Conservation (phyloP, 306 rosid genomes). For the Castanea mollissima region DNA sequence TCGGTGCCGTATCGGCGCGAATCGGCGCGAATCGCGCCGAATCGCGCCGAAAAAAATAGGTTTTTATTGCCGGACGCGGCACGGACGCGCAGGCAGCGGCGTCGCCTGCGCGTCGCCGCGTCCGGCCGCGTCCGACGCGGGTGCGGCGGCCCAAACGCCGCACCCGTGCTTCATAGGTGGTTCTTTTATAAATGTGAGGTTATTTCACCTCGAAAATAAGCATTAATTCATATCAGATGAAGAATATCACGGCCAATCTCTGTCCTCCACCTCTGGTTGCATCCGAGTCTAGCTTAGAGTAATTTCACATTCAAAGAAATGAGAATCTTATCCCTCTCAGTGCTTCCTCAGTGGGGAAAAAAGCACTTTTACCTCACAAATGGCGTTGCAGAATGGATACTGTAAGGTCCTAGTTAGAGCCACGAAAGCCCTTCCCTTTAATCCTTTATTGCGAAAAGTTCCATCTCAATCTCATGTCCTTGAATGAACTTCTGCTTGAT, state of each 20-base stretch:
- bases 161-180: too few species aligned
- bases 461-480: too few species aligned
- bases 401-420: conserved; percentile 9
- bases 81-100: too few species aligned
- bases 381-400: conserved; percentile 20
- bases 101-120: too few species aligned
- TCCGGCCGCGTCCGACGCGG: too few species aligned
- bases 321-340: not conserved
- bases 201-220: not conserved
- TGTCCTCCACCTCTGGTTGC: not conserved
- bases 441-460: not conserved
- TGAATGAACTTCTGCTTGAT: too few species aligned
- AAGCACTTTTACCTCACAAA: conserved; percentile 8
- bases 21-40: too few species aligned
- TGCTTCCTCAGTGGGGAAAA: conserved; percentile 13
- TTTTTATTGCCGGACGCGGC: too few species aligned
- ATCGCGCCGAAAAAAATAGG: too few species aligned
- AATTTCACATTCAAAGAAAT: not conserved
- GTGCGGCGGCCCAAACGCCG: too few species aligned
- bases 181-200: not conserved
- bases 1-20: too few species aligned
- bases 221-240: not conserved
- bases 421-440: conserved; percentile 3
- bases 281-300: not conserved
- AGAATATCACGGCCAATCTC: not conserved